Conservation (phyloP, 192 early-diverging fungal species). For the Coemansia reversa region DNA sequence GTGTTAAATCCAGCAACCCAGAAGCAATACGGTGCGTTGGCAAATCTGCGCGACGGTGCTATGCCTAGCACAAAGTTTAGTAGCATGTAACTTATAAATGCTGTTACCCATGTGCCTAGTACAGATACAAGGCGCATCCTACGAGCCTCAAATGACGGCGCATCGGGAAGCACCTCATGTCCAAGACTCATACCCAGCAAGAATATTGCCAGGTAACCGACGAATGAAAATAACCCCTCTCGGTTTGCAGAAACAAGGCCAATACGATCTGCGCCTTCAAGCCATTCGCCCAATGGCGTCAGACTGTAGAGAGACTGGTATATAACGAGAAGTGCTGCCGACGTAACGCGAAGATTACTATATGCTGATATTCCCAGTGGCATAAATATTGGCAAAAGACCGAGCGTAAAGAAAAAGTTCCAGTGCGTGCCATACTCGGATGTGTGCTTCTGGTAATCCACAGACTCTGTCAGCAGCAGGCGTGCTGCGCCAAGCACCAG, state of each 20-base stretch:
- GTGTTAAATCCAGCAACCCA: conserved; percentile 77
- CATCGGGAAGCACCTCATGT: conserved; percentile 55
- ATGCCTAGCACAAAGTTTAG: conserved; percentile 58
- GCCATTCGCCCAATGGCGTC: conserved; percentile 67
- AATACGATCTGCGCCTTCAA: conserved; percentile 70
- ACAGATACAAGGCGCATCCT: conserved; percentile 55
- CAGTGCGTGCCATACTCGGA: conserved; percentile 96
- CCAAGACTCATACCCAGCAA: conserved; percentile 77
- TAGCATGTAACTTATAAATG: conserved; percentile 52
- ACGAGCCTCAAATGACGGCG: conserved; percentile 42
- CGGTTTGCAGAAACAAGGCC: conserved; percentile 80
- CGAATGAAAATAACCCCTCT: conserved; percentile 85
- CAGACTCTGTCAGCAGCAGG: conserved; percentile 67
- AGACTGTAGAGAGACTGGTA: conserved; percentile 63
- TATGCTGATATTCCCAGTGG: conserved; percentile 59
- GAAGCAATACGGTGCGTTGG: conserved; percentile 73
- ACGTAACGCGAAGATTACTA: conserved; percentile 58
- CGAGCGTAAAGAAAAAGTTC: conserved; percentile 98
- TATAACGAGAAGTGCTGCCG: conserved; percentile 54
- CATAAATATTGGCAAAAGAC: conserved; percentile 78
- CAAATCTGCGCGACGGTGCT: conserved; percentile 71
- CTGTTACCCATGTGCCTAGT: conserved; percentile 40
- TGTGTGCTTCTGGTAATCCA: conserved; percentile 93
- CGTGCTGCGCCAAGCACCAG: conserved; percentile 75
- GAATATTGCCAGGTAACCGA: conserved; percentile 84